Conservation (phyloP, 1,284 basidiomycete species). For the Austropuccinia psidii region DNA sequence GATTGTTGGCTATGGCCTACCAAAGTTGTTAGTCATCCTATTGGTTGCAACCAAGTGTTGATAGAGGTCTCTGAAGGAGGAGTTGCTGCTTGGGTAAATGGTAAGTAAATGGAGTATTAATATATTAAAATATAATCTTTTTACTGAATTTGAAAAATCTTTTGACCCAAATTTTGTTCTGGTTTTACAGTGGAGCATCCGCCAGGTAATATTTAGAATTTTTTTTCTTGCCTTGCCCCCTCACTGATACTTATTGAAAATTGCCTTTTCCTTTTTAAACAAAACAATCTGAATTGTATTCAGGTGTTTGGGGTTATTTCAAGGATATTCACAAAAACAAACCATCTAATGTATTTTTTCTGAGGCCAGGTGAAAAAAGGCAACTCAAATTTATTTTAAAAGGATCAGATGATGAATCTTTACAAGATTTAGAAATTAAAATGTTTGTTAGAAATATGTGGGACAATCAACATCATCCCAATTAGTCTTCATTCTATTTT, state of each 20-base stretch:
- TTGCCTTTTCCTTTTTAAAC: too few relatives aligned
- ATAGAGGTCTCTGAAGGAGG: conserved; percentile 56
- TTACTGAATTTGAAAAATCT: too few relatives aligned
- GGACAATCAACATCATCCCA: conserved; percentile 20
- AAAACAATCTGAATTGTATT: too few relatives aligned
- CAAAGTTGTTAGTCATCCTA: conserved; percentile 49
- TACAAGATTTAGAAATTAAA: neutral
- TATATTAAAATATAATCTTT: too few relatives aligned
- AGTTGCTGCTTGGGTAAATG: conserved; percentile 53
- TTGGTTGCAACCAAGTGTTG: conserved; percentile 47
- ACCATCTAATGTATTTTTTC: conserved; percentile 31
- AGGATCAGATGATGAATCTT: neutral
- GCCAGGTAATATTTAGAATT: too few relatives aligned
- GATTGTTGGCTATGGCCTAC: conserved; percentile 53
- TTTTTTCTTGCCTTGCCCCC: too few relatives aligned
- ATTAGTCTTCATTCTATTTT: neutral
- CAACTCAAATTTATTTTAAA: conserved; percentile 19
- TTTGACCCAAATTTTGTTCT: too few relatives aligned
- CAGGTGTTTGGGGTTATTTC: conserved; percentile 36
- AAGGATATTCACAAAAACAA: neutral
- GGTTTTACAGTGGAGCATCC: too few relatives aligned
- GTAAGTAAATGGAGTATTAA: too few relatives aligned
- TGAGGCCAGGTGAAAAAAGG: conserved; percentile 7
- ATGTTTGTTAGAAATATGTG: conserved; percentile 10
- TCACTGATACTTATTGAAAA: too few relatives aligned